Conservation (phyloP, 768 basidiomycete species). For the Daedalea quercina region DNA sequence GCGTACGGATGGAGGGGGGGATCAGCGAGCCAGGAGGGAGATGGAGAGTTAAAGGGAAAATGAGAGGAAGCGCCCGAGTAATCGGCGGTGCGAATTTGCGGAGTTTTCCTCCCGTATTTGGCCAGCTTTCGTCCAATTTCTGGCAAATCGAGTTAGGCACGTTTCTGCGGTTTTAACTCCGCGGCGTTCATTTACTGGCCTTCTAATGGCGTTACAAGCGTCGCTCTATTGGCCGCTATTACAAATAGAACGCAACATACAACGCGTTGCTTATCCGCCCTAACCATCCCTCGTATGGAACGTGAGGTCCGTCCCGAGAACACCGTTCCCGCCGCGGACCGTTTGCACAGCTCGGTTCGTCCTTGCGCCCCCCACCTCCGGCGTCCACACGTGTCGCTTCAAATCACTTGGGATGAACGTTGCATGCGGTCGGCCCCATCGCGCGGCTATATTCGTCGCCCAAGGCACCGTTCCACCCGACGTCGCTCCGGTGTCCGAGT, state of each 20-base stretch:
- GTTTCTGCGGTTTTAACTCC: background rate
- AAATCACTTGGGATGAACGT: conserved; percentile 6
- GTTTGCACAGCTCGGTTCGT: conserved; percentile 7
- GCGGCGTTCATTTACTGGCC: background rate
- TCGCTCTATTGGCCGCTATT: background rate
- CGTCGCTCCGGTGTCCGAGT: conserved; percentile 13
- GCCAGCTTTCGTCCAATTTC: background rate
- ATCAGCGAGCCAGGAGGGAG: conserved; percentile 4
- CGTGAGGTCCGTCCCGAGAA: conserved; percentile 11
- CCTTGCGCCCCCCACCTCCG: conserved; percentile 5
- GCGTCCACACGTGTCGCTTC: conserved; percentile 12
- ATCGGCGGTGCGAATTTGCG: background rate
- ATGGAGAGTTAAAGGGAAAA: conserved; percentile 12
- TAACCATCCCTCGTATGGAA: conserved; percentile 1
- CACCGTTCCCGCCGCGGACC: conserved; percentile 6
- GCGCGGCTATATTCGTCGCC: conserved; percentile 6
- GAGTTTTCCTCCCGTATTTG: background rate
- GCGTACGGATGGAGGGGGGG: conserved; percentile 9
- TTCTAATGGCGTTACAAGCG: conserved; percentile 2
- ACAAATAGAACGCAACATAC: background rate
- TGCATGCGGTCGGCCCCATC: conserved; percentile 12
- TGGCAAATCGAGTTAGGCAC: background rate
- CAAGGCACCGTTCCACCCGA: conserved; percentile 21
- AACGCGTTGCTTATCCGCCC: background rate
- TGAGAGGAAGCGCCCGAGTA: background rate